phyloP scores from a whole-genome alignment of 139 green algal species.

The Chlamydomonas incerta region DNA sequence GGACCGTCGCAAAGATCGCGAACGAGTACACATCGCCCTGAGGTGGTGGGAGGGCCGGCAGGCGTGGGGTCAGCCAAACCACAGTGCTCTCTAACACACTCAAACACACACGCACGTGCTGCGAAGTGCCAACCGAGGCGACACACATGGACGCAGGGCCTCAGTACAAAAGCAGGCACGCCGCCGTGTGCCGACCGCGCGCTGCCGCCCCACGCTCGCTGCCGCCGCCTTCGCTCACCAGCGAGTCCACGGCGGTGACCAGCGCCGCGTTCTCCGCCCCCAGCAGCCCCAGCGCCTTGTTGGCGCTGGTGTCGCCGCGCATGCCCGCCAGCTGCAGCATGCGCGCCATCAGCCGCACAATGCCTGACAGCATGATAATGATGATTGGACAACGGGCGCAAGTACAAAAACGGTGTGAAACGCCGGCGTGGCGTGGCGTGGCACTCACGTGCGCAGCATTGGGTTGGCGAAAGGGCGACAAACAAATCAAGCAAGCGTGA shows the following conservation, averaged over 20 bases:
- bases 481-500: too few species aligned
- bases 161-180: too few species aligned
- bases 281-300: slow-evolving; percentile 23
- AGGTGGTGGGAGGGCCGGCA: neutral
- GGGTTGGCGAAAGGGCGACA: too few species aligned
- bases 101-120: too few species aligned
- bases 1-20: slow-evolving; percentile 26
- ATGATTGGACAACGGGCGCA: neutral
- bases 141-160: too few species aligned
- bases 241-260: slow-evolving; percentile 35
- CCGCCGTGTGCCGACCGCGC: too few species aligned
- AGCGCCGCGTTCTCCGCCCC: slow-evolving; percentile 31
- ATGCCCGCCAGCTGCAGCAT: slow-evolving; percentile 19
- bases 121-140: neutral
- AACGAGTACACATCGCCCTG: slow-evolving; percentile 37
- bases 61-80: neutral
- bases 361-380: neutral
- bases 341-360: slow-evolving; percentile 34
- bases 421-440: neutral
- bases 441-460: too few species aligned
- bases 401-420: neutral
- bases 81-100: too few species aligned
- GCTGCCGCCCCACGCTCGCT: too few species aligned
- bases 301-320: slow-evolving; percentile 28
- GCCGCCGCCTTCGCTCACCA: neutral